Conservation (phyloP, 208 protist species). For the Trypanosoma congolense region DNA sequence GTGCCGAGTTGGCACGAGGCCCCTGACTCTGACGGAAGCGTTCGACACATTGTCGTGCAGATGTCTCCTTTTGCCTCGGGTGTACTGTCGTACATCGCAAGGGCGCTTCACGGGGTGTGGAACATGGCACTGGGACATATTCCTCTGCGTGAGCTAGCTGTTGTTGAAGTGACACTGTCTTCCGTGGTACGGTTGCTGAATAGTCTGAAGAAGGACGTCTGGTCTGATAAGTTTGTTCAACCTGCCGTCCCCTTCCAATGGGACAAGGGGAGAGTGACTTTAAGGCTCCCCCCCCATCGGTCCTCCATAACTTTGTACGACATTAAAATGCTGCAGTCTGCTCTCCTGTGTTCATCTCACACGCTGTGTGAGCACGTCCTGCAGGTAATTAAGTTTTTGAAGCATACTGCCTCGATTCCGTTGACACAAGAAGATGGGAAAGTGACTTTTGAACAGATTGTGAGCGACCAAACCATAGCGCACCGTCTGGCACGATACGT, state of each 20-base stretch:
- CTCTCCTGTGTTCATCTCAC: slow-evolving; percentile 21
- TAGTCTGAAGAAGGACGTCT: slow-evolving; percentile 26
- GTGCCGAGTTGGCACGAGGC: slow-evolving; percentile 42
- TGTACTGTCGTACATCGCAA: slow-evolving; percentile 53
- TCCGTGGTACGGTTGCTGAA: slow-evolving; percentile 23
- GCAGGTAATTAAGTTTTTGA: slow-evolving; percentile 59
- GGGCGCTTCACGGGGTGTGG: slow-evolving; percentile 70
- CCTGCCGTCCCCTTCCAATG: slow-evolving; percentile 21
- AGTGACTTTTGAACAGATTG: slow-evolving; percentile 69
- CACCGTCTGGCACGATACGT: slow-evolving; percentile 62
- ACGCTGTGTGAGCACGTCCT: slow-evolving; percentile 34
- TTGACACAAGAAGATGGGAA: slow-evolving; percentile 40
- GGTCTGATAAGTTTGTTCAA: slow-evolving; percentile 26
- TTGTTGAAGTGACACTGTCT: slow-evolving; percentile 28
- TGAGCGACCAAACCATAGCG: slow-evolving; percentile 60
- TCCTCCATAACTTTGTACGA: slow-evolving; percentile 25
- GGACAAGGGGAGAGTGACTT: slow-evolving; percentile 21
- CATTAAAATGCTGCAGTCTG: slow-evolving; percentile 26
- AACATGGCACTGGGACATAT: slow-evolving; percentile 38
- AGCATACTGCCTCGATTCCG: slow-evolving; percentile 44
- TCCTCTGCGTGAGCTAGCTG: slow-evolving; percentile 19
- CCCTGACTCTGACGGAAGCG: slow-evolving; percentile 14
- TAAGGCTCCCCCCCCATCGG: slow-evolving; percentile 17
- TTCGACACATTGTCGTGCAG: slow-evolving; percentile 45
- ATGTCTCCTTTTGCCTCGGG: slow-evolving; percentile 66